Evolutionary conservation across 306 rosid genomes (phyloP), one percentile per base, ranked within the genome.

Genomic region (Quercus gilva): DNA sequence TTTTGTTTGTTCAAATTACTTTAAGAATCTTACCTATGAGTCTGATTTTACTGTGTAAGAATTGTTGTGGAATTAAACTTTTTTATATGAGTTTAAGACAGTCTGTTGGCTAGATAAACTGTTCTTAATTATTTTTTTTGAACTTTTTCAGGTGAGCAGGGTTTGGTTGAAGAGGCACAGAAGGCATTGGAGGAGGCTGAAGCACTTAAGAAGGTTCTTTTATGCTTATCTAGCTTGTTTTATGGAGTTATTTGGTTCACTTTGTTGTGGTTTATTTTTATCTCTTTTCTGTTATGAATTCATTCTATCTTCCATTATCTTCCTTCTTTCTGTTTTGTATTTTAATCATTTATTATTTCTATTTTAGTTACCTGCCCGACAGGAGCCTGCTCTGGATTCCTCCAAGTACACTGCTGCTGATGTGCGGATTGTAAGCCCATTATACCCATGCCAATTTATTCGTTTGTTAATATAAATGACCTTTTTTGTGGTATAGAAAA

Each of bases 101-200:
- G 55, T 80, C 23, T 52, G 13, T 5, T 74, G n/a, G 35, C 0
- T 45, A 10, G 6, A 7, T 41, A 41, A 41, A 41, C 45, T 41
- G 45, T 41, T 41, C 2, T 41, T 41, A 8, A 41, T 41, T 41
- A 35, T 78, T 64, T 35, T 64, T 35, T 79, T 28, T 49, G 60
- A 64, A 57, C 78, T 84, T 86, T 75, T 83, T 76, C 88, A 96
- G 99, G 99, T 76, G 99, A 96, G 88, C 97, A 96, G 86, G 99
- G 99, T 85, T 86, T 91, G 92, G 89, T 96, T 81, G 99, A 96
- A 70, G 99, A 96, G 85, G 99, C 99, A 57, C 97, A 96, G 74
- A 96, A 96, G 80, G 98, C 96, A n/a, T 74, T 96, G 90, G 99
- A 96, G 86, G 99, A 96, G 87, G 99, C 99, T 82, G 99, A 96